Conservation (phyloP, 2,329 filamentous ascomycete genomes). For the Rhytidhysteron rufulum region DNA sequence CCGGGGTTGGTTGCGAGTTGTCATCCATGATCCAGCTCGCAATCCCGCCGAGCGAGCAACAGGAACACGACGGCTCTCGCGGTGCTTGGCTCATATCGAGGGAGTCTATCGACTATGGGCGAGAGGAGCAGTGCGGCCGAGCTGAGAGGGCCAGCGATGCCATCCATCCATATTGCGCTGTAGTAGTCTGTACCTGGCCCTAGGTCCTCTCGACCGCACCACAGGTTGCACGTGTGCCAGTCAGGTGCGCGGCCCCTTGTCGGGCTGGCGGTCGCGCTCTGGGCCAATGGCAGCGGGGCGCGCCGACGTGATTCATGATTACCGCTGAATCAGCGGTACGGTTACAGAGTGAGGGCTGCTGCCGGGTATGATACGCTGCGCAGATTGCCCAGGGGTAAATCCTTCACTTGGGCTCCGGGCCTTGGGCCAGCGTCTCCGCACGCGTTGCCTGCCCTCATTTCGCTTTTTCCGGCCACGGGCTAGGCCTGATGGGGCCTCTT, state of each 20-base stretch:
- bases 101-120: neutral
- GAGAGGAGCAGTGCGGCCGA: neutral
- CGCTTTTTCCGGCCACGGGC: slow-evolving; percentile 1
- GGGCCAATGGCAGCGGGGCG: slow-evolving; percentile 4
- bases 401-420: slow-evolving; percentile 13
- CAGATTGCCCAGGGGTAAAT: slow-evolving; percentile 1
- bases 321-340: slow-evolving; percentile 25
- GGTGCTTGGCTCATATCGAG: neutral
- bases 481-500: slow-evolving; percentile 3
- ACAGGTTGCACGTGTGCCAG: slow-evolving; percentile 10
- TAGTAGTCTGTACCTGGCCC: neutral
- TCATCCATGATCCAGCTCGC: neutral
- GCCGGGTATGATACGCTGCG: neutral
- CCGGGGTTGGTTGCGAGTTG: neutral
- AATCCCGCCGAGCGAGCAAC: too few relatives aligned
- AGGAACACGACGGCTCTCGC: too few relatives aligned
- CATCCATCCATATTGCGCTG: slow-evolving; percentile 3
- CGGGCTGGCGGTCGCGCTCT: slow-evolving; percentile 7
- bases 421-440: neutral
- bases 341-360: slow-evolving; percentile 2
- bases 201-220: neutral
- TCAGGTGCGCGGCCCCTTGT: slow-evolving; percentile 15
- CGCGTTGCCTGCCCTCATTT: neutral
- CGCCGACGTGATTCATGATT: slow-evolving; percentile 5
- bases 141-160: neutral